A percentile compares a stretch with the other conserved stretches of the same genome.
Evolutionary conservation across 257 asterid genomes (phyloP).

Genomic region (Prunella vulgaris): DNA sequence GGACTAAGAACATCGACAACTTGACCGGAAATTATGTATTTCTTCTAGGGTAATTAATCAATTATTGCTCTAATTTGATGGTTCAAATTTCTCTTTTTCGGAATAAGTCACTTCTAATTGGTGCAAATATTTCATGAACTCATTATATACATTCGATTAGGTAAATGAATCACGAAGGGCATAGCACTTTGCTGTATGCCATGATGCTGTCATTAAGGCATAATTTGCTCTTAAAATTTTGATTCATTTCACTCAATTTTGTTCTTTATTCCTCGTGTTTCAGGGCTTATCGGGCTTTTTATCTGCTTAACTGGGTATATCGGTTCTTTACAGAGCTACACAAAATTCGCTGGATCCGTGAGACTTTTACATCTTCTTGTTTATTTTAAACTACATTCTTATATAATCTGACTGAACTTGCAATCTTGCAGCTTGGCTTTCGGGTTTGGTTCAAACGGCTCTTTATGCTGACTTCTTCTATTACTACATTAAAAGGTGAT

Average conservation of each 20-base stretch:
- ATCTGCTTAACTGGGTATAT: constrained; percentile 44
- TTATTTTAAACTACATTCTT: background rate
- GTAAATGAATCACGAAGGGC: too few species aligned
- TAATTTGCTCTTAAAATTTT: background rate
- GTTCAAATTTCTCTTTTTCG: background rate
- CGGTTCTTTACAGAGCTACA: constrained; percentile 35
- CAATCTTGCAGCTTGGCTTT: constrained; percentile 39
- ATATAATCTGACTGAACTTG: background rate
- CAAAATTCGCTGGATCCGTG: constrained; percentile 42
- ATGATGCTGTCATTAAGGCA: background rate
- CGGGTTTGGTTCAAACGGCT: constrained; percentile 48
- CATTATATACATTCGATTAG: too few species aligned
- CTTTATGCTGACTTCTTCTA: constrained; percentile 52
- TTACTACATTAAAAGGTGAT: constrained; percentile 40
- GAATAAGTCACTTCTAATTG: background rate
- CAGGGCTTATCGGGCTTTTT: constrained; percentile 43
- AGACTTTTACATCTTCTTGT: constrained; percentile 2
- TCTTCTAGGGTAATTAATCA: constrained; percentile 40
- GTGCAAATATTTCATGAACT: background rate
- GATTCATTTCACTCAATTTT: background rate
- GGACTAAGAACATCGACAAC: constrained; percentile 45
- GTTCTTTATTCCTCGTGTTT: background rate
- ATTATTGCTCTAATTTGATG: background rate
- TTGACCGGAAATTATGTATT: constrained; percentile 44
- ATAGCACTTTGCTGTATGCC: too few species aligned